phyloP scores from a whole-genome alignment of 2,329 filamentous ascomycete genomes.

The Ophiocordyceps sinensis region DNA sequence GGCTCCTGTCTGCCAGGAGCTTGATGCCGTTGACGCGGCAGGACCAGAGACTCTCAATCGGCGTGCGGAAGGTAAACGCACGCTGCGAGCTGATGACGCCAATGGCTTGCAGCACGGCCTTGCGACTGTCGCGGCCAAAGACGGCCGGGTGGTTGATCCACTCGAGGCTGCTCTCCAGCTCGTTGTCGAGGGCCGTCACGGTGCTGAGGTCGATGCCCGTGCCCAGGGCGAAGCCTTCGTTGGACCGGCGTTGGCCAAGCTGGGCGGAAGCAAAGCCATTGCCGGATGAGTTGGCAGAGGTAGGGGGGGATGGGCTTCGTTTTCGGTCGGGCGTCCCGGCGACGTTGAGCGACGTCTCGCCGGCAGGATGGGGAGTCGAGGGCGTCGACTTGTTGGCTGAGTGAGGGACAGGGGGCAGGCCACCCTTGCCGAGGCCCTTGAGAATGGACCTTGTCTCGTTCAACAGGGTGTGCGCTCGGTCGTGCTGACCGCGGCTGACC shows the following conservation, averaged over 20 bases:
- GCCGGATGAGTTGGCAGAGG: conserved; percentile 29
- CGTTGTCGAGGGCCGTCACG: conserved; percentile 76
- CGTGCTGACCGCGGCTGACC: conserved; percentile 81
- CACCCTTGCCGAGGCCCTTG: conserved; percentile 89
- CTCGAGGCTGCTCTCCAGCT: conserved; percentile 80
- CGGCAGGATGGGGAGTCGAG: conserved; percentile 32
- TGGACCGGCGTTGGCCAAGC: conserved; percentile 37
- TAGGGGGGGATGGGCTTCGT: conserved; percentile 38
- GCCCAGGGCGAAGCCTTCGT: conserved; percentile 42
- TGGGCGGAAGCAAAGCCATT: conserved; percentile 25
- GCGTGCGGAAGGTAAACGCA: conserved; percentile 83
- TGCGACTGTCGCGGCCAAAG: conserved; percentile 84
- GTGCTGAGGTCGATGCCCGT: conserved; percentile 72
- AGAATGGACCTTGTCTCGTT: conserved; percentile 90
- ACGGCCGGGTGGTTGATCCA: conserved; percentile 97
- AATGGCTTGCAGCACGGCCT: conserved; percentile 90
- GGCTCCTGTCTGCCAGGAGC: conserved; percentile 65
- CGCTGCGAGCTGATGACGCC: conserved; percentile 92
- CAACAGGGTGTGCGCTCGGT: conserved; percentile 81
- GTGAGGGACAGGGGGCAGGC: conserved; percentile 75
- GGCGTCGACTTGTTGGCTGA: conserved; percentile 28
- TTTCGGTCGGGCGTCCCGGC: conserved; percentile 38
- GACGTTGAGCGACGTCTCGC: conserved; percentile 27
- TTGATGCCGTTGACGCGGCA: conserved; percentile 68
- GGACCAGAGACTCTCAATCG: conserved; percentile 83